phyloP scores from a whole-genome alignment of 2,329 filamentous ascomycete species.

The Ophiocordyceps sinensis region DNA sequence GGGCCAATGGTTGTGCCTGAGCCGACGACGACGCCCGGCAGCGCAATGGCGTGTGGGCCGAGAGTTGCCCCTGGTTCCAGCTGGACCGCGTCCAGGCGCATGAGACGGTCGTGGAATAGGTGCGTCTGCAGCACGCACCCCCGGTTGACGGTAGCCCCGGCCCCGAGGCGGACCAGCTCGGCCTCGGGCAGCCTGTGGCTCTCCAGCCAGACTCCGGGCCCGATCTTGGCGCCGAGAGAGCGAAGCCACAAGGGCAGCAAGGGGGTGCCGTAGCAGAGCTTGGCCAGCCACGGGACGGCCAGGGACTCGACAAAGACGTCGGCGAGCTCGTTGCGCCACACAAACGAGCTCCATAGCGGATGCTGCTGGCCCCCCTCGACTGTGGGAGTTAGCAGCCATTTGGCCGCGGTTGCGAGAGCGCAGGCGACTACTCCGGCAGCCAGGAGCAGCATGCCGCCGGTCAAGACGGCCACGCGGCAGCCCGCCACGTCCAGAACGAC shows the following conservation, averaged over 20 bases:
- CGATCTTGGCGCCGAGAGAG: constrained; percentile 7
- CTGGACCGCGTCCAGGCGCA: constrained; percentile 8
- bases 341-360: constrained; percentile 10
- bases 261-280: constrained; percentile 7
- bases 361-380: constrained; percentile 6
- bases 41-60: constrained; percentile 6
- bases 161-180: constrained; percentile 5
- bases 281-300: constrained; percentile 6
- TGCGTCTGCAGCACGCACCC: constrained; percentile 8
- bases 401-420: constrained; percentile 4
- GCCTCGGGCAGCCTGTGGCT: constrained; percentile 9
- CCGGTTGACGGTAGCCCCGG: constrained; percentile 8
- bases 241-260: constrained; percentile 7
- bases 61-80: constrained; percentile 7
- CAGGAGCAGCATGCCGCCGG: neutral
- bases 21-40: constrained; percentile 8
- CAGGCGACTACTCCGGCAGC: neutral
- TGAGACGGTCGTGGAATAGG: constrained; percentile 9
- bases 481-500: constrained; percentile 5
- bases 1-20: constrained; percentile 7
- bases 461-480: neutral
- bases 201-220: constrained; percentile 9
- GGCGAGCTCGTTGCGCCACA: constrained; percentile 32
- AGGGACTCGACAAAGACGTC: constrained; percentile 38
- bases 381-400: constrained; percentile 8